Conservation (phyloP, 495 filamentous ascomycete genomes). For the Lindgomyces ingoldianus region DNA sequence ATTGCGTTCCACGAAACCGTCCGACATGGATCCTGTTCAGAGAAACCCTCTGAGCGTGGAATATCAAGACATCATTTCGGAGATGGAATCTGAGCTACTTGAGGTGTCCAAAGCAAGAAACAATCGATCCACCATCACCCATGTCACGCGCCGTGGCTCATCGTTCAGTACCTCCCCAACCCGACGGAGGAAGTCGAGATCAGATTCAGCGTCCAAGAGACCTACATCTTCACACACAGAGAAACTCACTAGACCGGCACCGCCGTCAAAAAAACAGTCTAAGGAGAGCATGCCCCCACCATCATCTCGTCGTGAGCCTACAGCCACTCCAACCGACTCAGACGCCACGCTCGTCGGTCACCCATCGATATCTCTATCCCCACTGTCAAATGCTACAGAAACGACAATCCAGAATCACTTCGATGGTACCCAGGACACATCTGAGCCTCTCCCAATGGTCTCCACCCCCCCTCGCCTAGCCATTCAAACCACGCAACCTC, state of each 20-base stretch:
- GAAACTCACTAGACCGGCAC: conserved; percentile 2
- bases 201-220: conserved; percentile 24
- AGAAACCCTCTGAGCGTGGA: conserved; percentile 3
- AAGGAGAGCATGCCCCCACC: background rate
- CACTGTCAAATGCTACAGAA: background rate
- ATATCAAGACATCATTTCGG: conserved; percentile 28
- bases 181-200: conserved; percentile 22
- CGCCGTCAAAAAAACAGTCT: conserved; percentile 12
- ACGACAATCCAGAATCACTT: background rate
- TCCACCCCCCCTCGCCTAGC: background rate
- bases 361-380: background rate
- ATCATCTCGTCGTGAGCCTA: background rate
- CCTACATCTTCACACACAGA: background rate
- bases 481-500: background rate
- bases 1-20: background rate
- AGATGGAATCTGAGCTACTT: conserved; percentile 26
- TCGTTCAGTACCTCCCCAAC: conserved; percentile 19
- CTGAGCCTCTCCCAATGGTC: conserved; percentile 11
- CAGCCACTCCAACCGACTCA: conserved; percentile 14
- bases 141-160: conserved; percentile 17
- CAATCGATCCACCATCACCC: conserved; percentile 9
- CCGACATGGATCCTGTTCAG: background rate
- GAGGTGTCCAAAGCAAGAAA: conserved; percentile 7
- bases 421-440: background rate
- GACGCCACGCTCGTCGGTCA: conserved; percentile 21